These are phyloP conservation scores for Fusarium guadeloupense DNA, from an alignment of 2,329 filamentous ascomycete species.

Conservation along the genomic window DNA sequence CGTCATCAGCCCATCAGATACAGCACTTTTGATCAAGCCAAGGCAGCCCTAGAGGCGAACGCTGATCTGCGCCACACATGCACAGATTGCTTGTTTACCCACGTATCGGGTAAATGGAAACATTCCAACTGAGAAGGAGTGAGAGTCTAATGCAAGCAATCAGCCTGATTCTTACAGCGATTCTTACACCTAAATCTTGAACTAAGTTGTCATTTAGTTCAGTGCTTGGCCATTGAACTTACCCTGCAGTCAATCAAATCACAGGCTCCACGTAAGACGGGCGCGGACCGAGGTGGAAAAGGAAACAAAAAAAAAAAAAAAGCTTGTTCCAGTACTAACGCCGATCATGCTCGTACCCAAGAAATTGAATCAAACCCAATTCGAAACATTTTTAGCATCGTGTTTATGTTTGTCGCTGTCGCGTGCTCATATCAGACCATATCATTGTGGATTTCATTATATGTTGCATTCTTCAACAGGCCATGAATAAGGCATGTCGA, in stretches of 20 bases:
- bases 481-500: too few relatives aligned
- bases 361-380: not conserved
- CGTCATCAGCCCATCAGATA: too few relatives aligned
- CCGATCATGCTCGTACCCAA: not conserved
- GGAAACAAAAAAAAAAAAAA: not conserved
- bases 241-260: not conserved
- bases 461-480: too few relatives aligned
- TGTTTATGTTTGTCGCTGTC: too few relatives aligned
- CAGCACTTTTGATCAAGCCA: too few relatives aligned
- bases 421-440: conserved; percentile 15
- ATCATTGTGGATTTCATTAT: too few relatives aligned
- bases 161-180: not conserved
- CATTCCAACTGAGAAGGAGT: not conserved
- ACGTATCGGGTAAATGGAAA: not conserved
- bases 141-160: not conserved
- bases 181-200: not conserved
- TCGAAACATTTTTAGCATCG: too few relatives aligned
- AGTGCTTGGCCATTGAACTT: not conserved
- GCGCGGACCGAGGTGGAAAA: not conserved
- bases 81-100: not conserved
- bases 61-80: not conserved
- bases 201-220: not conserved
- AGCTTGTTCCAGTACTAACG: conserved; percentile 11
- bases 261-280: not conserved
- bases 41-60: too few relatives aligned